Base-by-base conservation (phyloP, 177 flowering plant species). In the Vitis hybrid region DNA sequence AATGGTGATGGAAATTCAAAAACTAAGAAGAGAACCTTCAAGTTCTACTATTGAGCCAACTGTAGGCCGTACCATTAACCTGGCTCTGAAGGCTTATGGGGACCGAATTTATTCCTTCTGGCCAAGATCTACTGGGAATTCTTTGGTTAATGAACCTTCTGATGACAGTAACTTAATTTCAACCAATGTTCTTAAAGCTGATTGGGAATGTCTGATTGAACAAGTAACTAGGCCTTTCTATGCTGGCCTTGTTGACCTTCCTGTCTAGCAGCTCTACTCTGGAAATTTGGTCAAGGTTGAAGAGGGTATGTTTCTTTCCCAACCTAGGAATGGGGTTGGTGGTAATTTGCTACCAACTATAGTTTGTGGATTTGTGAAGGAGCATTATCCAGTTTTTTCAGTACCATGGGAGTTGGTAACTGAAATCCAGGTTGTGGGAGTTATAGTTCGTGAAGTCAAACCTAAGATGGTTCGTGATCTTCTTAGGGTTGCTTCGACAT, bases 401-500 rank as follows among this genome's bases (percentile, higher is more conserved):
- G 94, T 95, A 34, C 98, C 99, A 14, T 93, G 98, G 98, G 97
- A 93, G 75, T 80, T 95, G 83, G 89, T 95, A 61, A 78, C 85
- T 73, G 98, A 95, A 81, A 85, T 95, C 73, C 94, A 91, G 74
- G 89, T 87, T 11, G 87, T 93, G 70, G 99, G 99, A 21, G 70
- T 88, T 63, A 68, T 75, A 68, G 91, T 90, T 61, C 82, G 86
- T 71, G 95, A 95, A 86, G 87, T 95, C 68, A 93, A 81, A 78
- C 99, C 99, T 61, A 93, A 89, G 82, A 95, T 95, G 98, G 98
- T 95, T 17, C 85, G 98, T 15, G 90, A 89, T 76, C 97, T 93
- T 72, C 83, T 95, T 34, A 85, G 81, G 73, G 80, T 77, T 68
- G 88, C 93, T 62, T 84, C 93, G 19, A 80, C 87, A 54, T 89